Evolutionary conservation across 768 basidiomycete species (phyloP).

Genomic region (Boletus subcaerulescens): DNA sequence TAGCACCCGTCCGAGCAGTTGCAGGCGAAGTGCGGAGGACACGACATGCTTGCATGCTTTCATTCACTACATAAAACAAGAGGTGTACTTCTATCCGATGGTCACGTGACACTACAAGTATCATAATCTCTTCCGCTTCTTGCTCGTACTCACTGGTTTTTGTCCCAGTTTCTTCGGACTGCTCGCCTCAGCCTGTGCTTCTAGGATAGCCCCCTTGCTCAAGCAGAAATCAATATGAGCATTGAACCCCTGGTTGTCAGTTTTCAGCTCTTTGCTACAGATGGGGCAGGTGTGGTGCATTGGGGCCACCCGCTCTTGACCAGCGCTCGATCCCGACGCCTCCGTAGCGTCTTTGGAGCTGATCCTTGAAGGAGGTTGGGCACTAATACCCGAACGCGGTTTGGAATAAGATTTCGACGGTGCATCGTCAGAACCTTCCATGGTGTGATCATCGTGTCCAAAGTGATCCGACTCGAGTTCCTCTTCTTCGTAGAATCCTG

Average conservation of each 20-base stretch:
- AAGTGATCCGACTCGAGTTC: conserved; percentile 26
- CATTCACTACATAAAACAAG: conserved; percentile 2
- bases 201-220: conserved; percentile 70
- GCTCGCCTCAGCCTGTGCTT: conserved; percentile 50
- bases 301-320: conserved; percentile 1
- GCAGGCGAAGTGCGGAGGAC: conserved; percentile 10
- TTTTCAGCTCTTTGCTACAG: conserved; percentile 57
- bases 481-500: conserved; percentile 52
- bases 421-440: conserved; percentile 8
- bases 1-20: conserved; percentile 1
- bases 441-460: conserved; percentile 3
- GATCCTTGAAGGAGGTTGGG: background rate
- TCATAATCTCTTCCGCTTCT: conserved; percentile 22
- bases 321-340: conserved; percentile 18
- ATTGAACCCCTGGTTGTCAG: conserved; percentile 78
- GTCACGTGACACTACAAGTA: conserved; percentile 18
- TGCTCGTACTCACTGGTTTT: conserved; percentile 1
- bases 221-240: conserved; percentile 89
- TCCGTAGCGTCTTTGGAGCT: background rate
- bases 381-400: conserved; percentile 5
- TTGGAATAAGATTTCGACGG: conserved; percentile 9
- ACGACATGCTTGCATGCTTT: conserved; percentile 28
- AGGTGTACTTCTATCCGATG: background rate
- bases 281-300: conserved; percentile 63
- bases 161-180: conserved; percentile 16